Evolutionary conservation across 371 early-diverging fungal genomes (phyloP), one percentile per base, ranked within the genome.

Genomic region (Chytridium lagenaria): DNA sequence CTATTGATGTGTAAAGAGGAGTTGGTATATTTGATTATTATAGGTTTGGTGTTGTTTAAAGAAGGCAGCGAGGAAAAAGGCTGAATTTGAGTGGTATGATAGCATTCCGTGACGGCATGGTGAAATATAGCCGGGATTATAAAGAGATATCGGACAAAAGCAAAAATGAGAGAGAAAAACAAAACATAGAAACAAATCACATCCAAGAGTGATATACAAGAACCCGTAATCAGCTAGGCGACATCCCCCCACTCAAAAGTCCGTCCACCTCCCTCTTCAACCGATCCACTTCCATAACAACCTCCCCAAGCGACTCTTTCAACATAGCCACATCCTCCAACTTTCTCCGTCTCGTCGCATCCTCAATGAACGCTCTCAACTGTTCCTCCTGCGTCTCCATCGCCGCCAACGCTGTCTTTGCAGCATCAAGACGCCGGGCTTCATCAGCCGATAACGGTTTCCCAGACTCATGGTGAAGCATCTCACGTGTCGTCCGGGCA

Each of bases 311-410:
- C 40, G 92, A 91, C 15, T 78, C 68, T 70, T 90, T 87, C 52
- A 96, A 79, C 1, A 91, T 88, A 63, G 85, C 85, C 0, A 92
- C 94, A 79, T 95, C 95, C 49, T 96, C 95, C 75, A 93, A 87
- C 74, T 88, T 86, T 44, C 96, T 85, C 67, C 91, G 84, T n/a
- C 81, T 68, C 34, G 88, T 87, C 0, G 96, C 95, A 28, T 93
- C 94, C 30, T 84, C 81, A 28, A 95, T 85, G 67, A 87, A 92
- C 0, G 86, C 89, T 75, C 92, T 91, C 37, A 90, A 83, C 74
- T 91, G 88, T 19, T 91, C 86, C 23, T 89, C 83, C 16, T 94
- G 79, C 70, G 88, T 86, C 31, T 85, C 78, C 64, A 87, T 70
- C 16, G 86, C 83, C 26, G 88, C 87, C 12, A 84, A 67, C 30